A percentile compares a stretch with the other conserved stretches of the same genome.
Conservation (phyloP, 306 rosid genomes). For the Pyrus bretschneideri region DNA sequence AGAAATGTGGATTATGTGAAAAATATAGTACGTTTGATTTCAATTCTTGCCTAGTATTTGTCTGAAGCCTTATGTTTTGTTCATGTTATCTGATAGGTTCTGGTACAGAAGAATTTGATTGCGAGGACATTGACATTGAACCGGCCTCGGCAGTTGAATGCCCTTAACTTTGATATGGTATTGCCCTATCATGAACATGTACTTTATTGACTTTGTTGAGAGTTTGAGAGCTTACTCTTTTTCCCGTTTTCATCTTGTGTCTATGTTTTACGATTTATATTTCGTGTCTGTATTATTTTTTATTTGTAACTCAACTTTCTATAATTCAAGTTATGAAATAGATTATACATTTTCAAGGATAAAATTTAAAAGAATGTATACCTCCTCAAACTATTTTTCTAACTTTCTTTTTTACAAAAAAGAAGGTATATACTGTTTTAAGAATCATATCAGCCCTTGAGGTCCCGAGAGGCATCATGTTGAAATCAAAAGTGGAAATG, state of each 20-base stretch:
- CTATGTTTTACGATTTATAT: neutral
- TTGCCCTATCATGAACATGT: neutral
- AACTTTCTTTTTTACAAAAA: no score
- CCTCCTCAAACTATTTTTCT: no score
- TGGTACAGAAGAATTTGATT: constrained; percentile 43
- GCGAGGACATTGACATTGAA: constrained; percentile 55
- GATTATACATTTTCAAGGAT: neutral
- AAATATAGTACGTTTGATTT: neutral
- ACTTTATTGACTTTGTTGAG: neutral
- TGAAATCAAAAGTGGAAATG: neutral
- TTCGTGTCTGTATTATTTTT: neutral
- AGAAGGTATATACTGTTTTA: neutral
- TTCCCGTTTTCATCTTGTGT: neutral
- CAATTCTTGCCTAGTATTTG: neutral
- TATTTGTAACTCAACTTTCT: neutral
- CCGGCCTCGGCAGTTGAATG: constrained; percentile 76
- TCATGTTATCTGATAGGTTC: constrained; percentile 32
- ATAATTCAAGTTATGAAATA: neutral
- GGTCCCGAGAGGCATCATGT: neutral
- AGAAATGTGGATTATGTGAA: neutral
- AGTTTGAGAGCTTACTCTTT: neutral
- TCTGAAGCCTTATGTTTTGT: neutral
- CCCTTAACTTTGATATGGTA: constrained; percentile 70
- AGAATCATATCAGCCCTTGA: neutral
- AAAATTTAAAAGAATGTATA: neutral